Evolutionary conservation across 768 basidiomycete species (phyloP).

Genomic region (Lentinula lateritia): DNA sequence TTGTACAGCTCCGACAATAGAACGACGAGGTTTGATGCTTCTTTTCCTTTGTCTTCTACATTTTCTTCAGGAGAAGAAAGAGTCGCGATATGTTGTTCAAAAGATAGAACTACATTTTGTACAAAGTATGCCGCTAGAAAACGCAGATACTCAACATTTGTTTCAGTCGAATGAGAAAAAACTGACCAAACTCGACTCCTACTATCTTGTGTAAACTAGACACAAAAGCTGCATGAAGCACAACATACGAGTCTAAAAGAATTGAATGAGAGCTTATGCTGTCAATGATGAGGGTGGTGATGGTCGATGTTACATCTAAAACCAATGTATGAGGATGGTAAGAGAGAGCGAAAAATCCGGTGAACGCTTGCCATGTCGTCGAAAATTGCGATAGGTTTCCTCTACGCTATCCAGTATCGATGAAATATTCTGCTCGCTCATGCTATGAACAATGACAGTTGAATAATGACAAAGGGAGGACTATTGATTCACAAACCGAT

Average conservation of each 20-base stretch:
- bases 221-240: conserved; percentile 82
- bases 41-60: conserved; percentile 60
- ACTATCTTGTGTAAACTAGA: conserved; percentile 75
- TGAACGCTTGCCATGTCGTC: conserved; percentile 61
- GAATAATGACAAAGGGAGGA: background rate
- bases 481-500: conserved; percentile 45
- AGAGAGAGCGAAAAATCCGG: background rate
- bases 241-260: conserved; percentile 84
- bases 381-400: conserved; percentile 67
- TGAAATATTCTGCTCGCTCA: conserved; percentile 87
- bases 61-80: conserved; percentile 21
- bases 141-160: background rate
- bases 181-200: conserved; percentile 84
- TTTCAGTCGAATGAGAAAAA: background rate
- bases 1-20: conserved; percentile 93
- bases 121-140: conserved; percentile 74
- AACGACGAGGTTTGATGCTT: conserved; percentile 82
- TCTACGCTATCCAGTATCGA: conserved; percentile 72
- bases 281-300: conserved; percentile 72
- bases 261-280: conserved; percentile 78
- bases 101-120: conserved; percentile 62
- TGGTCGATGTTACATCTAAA: conserved; percentile 74
- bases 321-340: background rate
- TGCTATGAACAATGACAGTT: conserved; percentile 33
- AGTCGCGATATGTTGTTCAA: conserved; percentile 50